Conservation (phyloP, 495 filamentous ascomycete genomes). For the Amphirosellinia nigrospora region DNA sequence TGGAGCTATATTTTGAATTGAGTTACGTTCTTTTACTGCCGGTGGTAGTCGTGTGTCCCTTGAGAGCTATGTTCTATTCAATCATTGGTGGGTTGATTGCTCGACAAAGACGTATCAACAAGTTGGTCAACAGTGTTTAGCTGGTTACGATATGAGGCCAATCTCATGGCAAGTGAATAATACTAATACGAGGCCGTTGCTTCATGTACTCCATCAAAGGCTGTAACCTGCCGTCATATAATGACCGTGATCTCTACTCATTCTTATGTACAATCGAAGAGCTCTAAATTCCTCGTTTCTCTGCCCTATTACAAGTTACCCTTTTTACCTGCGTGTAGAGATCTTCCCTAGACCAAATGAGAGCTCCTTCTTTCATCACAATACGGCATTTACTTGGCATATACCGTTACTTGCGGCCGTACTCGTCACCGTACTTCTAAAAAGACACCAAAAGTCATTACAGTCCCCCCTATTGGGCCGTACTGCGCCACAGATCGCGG, state of each 20-base stretch:
- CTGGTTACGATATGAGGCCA: too few species aligned
- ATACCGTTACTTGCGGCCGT: too few species aligned
- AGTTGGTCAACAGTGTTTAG: not conserved
- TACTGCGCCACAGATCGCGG: conserved; percentile 65
- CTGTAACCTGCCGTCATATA: not conserved
- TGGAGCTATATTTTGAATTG: not conserved
- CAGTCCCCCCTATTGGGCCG: conserved; percentile 31
- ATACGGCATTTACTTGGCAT: not conserved
- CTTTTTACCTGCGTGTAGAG: not conserved
- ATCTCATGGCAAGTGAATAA: not conserved
- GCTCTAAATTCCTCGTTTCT: not conserved
- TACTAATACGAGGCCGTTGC: not conserved
- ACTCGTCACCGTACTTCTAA: not conserved
- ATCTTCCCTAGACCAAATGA: not conserved
- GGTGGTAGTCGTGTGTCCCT: not conserved
- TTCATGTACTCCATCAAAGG: not conserved
- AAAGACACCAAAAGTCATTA: not conserved
- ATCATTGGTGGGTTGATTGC: not conserved
- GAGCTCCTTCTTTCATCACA: not conserved
- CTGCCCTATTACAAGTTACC: not conserved
- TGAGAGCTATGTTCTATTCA: not conserved
- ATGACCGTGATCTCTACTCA: not conserved
- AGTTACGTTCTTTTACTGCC: not conserved
- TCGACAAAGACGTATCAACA: not conserved
- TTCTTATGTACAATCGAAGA: conserved; percentile 13